These are phyloP conservation scores for Capsicum chinense DNA, from an alignment of 257 asterid species.

Conservation along the genomic window DNA sequence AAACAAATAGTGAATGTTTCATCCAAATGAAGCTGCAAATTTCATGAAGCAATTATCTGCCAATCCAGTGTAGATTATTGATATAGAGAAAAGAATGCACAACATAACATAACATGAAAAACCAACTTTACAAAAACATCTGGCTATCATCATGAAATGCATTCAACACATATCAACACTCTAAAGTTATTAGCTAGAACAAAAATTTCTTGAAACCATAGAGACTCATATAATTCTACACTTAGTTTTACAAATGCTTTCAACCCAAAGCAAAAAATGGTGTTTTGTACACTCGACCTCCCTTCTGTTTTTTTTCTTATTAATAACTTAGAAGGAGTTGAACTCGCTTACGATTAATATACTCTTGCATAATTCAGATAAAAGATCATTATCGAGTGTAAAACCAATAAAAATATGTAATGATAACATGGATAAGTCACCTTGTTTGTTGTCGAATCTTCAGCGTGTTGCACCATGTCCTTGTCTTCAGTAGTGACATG, in stretches of 20 bases:
- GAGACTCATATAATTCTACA: neutral
- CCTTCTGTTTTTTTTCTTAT: neutral
- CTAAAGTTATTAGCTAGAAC: neutral
- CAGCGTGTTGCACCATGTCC: conserved; percentile 32
- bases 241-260: neutral
- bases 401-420: neutral
- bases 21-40: too few relatives aligned
- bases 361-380: too few relatives aligned
- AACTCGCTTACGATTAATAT: too few relatives aligned
- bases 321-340: too few relatives aligned
- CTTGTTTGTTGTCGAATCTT: conserved; percentile 48
- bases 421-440: conserved; percentile 26
- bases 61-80: too few relatives aligned
- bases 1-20: too few relatives aligned
- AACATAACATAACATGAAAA: too few relatives aligned
- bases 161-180: conserved; percentile 27
- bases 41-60: too few relatives aligned
- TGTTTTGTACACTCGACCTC: neutral
- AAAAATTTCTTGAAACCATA: neutral
- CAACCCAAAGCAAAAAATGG: neutral
- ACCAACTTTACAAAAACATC: too few relatives aligned
- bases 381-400: too few relatives aligned
- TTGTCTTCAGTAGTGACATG: conserved; percentile 55
- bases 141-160: neutral
- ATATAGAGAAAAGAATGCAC: too few relatives aligned